Evolutionary conservation across 176 grass and related monocot genomes (phyloP).

Genomic region (Bonia amplexicaulis): DNA sequence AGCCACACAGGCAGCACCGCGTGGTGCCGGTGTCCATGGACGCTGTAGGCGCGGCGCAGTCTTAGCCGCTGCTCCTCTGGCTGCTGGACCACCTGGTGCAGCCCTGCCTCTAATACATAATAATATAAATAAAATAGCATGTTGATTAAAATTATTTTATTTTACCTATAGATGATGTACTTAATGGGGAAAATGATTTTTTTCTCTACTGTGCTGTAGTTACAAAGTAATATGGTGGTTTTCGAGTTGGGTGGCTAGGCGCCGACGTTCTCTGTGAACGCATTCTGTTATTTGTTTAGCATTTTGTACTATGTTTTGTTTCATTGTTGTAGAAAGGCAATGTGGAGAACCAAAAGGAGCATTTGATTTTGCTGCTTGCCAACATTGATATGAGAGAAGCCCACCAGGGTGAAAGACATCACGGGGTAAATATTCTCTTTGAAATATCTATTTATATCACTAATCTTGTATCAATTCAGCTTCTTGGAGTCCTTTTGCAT

Average conservation of each 20-base stretch:
- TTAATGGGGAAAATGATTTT: background rate
- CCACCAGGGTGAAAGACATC: constrained; percentile 5
- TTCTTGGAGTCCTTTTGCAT: background rate
- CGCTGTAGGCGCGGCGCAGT: too few relatives aligned
- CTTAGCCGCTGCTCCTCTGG: constrained; percentile 41
- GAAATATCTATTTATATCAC: background rate
- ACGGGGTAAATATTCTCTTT: constrained; percentile 30
- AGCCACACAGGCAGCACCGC: too few relatives aligned
- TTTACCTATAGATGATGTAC: background rate
- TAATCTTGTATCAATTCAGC: background rate
- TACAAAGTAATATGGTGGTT: background rate
- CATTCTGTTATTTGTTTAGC: constrained; percentile 12
- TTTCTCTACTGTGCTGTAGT: background rate
- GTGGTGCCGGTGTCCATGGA: too few relatives aligned
- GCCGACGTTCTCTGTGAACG: background rate
- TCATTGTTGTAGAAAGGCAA: constrained; percentile 69
- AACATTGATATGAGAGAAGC: constrained; percentile 63
- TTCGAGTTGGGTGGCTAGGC: background rate
- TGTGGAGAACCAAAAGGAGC: constrained; percentile 94
- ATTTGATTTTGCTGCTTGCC: constrained; percentile 97
- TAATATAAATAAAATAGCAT: background rate
- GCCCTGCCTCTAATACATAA: constrained; percentile 37
- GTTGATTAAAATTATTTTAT: background rate
- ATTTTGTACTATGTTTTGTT: constrained; percentile 23
- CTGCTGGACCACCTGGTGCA: constrained; percentile 70